Conservation (phyloP, 257 asterid species). For the Galeopsis tetrahit region DNA sequence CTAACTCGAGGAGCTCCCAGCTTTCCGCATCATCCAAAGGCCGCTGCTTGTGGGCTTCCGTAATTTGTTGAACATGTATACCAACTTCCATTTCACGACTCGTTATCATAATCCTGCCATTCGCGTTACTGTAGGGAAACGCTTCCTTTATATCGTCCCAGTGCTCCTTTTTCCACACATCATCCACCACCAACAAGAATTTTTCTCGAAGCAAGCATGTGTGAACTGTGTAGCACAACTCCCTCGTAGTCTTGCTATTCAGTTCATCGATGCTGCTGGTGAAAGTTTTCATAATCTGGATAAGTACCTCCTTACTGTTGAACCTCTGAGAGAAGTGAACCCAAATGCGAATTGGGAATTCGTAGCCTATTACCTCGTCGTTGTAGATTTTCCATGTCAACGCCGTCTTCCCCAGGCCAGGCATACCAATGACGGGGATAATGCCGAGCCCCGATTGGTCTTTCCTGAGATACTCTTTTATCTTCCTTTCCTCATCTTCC, state of each 20-base stretch:
- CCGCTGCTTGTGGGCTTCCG: slow-evolving; percentile 38
- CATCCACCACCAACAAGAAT: slow-evolving; percentile 36
- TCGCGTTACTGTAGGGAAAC: slow-evolving; percentile 34
- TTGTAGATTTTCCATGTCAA: too few species aligned
- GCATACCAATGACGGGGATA: slow-evolving; percentile 40
- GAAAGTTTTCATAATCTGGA: slow-evolving; percentile 28
- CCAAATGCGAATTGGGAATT: too few species aligned
- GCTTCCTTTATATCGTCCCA: slow-evolving; percentile 22
- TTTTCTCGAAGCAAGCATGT: slow-evolving; percentile 25
- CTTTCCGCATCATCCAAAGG: neutral
- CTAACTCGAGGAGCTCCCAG: neutral
- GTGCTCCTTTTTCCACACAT: neutral
- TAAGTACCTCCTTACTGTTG: slow-evolving; percentile 26
- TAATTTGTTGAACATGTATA: slow-evolving; percentile 20
- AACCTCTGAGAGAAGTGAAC: slow-evolving; percentile 30
- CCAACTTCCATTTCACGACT: slow-evolving; percentile 30
- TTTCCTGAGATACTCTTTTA: neutral
- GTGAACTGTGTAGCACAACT: slow-evolving; percentile 13
- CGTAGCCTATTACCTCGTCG: too few species aligned
- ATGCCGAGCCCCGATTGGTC: slow-evolving; percentile 8
- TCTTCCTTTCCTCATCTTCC: neutral
- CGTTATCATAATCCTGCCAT: slow-evolving; percentile 45
- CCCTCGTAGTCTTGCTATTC: neutral
- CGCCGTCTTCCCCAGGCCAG: slow-evolving; percentile 37
- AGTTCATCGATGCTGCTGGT: neutral